A percentile compares a stretch with the other conserved stretches of the same genome.
phyloP scores from a whole-genome alignment of 352 stramenopile species.

The Globisporangium parvum region DNA sequence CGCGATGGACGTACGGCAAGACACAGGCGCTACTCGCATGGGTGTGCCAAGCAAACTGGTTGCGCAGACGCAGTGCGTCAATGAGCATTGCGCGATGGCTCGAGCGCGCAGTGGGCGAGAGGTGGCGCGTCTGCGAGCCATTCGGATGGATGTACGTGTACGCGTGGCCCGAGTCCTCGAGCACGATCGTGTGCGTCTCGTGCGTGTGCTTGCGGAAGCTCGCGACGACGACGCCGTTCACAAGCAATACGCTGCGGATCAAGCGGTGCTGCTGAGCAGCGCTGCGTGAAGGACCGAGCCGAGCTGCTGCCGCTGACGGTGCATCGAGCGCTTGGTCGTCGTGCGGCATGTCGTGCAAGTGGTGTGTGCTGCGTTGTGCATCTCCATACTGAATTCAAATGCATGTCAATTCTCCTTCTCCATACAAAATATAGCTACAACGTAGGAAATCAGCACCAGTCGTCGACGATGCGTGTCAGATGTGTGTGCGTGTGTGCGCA shows the following conservation, averaged over 20 bases:
- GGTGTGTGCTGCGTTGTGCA: no score
- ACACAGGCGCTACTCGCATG: conserved; percentile 9
- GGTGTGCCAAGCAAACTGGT: conserved; percentile 25
- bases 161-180: conserved; percentile 49
- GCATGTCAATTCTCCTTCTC: neutral
- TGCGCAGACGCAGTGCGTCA: conserved; percentile 44
- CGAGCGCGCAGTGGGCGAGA: conserved; percentile 50
- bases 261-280: neutral
- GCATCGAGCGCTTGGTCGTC: no score
- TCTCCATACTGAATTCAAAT: neutral
- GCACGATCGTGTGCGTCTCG: conserved; percentile 53
- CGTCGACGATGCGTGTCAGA: neutral
- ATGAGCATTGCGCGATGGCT: conserved; percentile 34
- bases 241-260: conserved; percentile 43
- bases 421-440: neutral
- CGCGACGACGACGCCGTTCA: conserved; percentile 38
- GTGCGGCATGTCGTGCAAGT: no score
- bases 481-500: no score
- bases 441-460: neutral
- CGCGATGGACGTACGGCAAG: conserved; percentile 40
- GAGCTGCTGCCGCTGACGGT: no score
- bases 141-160: conserved; percentile 52
- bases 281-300: no score
- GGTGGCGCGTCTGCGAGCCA: conserved; percentile 41
- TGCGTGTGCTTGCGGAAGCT: conserved; percentile 37